Conservation (phyloP, 2,329 filamentous ascomycete genomes). For the Nigrospora osmanthi region DNA sequence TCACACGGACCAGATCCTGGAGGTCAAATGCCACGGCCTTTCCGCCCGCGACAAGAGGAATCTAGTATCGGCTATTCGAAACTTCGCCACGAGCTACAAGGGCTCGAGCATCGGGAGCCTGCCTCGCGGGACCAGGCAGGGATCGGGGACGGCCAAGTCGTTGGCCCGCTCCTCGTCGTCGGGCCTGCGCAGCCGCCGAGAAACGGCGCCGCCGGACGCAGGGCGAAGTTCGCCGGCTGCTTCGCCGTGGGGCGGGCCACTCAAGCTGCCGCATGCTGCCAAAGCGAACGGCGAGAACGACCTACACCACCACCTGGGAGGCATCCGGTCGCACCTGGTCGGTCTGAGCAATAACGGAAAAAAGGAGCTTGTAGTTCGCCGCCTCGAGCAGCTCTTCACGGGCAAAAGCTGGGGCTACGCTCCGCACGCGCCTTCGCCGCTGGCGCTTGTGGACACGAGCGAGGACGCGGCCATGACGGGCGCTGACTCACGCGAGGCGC, state of each 20-base stretch:
- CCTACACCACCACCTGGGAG: slow-evolving; percentile 63
- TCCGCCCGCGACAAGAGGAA: slow-evolving; percentile 67
- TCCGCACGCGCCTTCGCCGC: slow-evolving; percentile 22
- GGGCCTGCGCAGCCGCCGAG: slow-evolving; percentile 30
- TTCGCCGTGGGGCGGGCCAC: slow-evolving; percentile 28
- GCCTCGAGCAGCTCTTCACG: slow-evolving; percentile 75
- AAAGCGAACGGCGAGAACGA: slow-evolving; percentile 54
- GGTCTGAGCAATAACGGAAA: slow-evolving; percentile 64
- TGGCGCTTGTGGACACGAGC: slow-evolving; percentile 18
- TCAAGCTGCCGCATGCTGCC: slow-evolving; percentile 24
- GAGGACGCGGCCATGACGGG: slow-evolving; percentile 13
- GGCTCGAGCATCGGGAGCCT: slow-evolving; percentile 33
- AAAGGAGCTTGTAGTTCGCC: slow-evolving; percentile 68
- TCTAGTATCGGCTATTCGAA: slow-evolving; percentile 63
- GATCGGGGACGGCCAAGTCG: slow-evolving; percentile 30
- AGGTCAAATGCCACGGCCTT: slow-evolving; percentile 71
- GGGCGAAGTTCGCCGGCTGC: slow-evolving; percentile 47
- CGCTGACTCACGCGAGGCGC: slow-evolving; percentile 34
- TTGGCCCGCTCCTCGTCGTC: slow-evolving; percentile 41
- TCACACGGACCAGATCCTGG: slow-evolving; percentile 71
- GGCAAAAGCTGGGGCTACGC: slow-evolving; percentile 47
- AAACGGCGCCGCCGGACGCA: slow-evolving; percentile 38
- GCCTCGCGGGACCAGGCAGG: too few relatives aligned
- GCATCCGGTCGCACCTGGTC: slow-evolving; percentile 53
- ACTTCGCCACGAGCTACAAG: slow-evolving; percentile 60